phyloP scores from a whole-genome alignment of 495 filamentous ascomycete species.

The Diplogelasinospora grovesii region DNA sequence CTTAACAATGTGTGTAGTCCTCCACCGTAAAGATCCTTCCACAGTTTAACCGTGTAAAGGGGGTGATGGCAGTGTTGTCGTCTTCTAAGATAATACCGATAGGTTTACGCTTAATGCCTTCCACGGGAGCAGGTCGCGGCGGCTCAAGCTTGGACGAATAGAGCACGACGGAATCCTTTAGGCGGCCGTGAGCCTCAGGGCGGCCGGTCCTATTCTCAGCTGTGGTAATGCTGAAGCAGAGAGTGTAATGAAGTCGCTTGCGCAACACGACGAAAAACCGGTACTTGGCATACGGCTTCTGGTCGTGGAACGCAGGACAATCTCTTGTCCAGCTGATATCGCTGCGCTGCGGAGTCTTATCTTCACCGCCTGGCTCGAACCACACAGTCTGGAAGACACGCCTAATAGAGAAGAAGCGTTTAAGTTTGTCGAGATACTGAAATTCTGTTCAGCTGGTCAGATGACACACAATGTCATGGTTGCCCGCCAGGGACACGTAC shows the following conservation, averaged over 20 bases:
- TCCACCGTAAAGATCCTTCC: conserved; percentile 29
- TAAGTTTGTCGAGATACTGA: conserved; percentile 22
- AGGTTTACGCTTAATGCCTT: conserved; percentile 18
- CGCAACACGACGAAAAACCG: conserved; percentile 30
- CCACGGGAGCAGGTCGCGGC: conserved; percentile 15
- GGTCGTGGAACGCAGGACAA: conserved; percentile 13
- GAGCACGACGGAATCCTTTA: conserved; percentile 24
- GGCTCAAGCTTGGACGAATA: conserved; percentile 15
- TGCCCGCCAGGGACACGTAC: too few relatives aligned
- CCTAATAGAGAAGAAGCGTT: conserved; percentile 35
- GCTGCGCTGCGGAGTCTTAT: conserved; percentile 1
- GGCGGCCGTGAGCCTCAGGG: too few relatives aligned
- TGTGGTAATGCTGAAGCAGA: conserved; percentile 31
- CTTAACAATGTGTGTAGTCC: conserved; percentile 20
- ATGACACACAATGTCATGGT: too few relatives aligned
- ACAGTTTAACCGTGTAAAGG: conserved; percentile 25
- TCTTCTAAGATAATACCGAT: conserved; percentile 28
- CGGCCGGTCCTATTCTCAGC: too few relatives aligned
- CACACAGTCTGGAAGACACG: conserved; percentile 30
- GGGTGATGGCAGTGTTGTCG: conserved; percentile 21
- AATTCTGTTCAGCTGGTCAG: too few relatives aligned
- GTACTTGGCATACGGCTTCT: conserved; percentile 18
- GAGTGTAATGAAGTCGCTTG: conserved; percentile 19
- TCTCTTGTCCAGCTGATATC: conserved; percentile 13
- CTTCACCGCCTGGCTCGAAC: conserved; percentile 22